These are phyloP conservation scores for Scutellaria baicalensis DNA, from an alignment of 257 asterid species.

Conservation along the genomic window DNA sequence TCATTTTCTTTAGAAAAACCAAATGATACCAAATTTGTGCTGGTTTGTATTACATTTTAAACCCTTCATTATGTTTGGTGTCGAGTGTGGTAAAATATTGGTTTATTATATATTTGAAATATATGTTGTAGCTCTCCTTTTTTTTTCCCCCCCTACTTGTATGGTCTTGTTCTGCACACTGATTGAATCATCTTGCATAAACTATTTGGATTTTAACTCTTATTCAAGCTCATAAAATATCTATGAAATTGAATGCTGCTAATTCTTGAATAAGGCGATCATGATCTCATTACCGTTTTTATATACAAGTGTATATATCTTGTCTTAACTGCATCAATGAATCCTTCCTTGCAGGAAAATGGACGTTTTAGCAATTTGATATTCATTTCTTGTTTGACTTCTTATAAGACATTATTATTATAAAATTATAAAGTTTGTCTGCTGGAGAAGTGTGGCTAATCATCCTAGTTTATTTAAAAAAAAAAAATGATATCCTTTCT, in stretches of 20 bases:
- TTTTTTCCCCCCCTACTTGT: background rate
- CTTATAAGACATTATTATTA: background rate
- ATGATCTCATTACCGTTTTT: background rate
- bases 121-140: background rate
- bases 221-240: background rate
- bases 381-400: background rate
- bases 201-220: background rate
- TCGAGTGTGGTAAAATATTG: background rate
- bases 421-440: background rate
- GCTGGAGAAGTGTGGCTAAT: background rate
- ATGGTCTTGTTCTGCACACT: background rate
- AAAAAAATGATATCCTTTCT: background rate
- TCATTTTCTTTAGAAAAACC: background rate
- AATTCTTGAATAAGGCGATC: background rate
- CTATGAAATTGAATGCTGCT: background rate
- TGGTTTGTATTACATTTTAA: background rate
- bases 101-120: background rate
- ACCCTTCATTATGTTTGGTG: background rate
- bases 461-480: background rate
- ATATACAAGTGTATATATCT: background rate
- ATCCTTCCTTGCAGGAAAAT: background rate
- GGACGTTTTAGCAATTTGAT: background rate
- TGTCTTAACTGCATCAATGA: background rate
- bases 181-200: background rate
- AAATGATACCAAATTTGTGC: background rate